phyloP scores from a whole-genome alignment of 164 flowering plant species.

The Kingdonia uniflora region DNA sequence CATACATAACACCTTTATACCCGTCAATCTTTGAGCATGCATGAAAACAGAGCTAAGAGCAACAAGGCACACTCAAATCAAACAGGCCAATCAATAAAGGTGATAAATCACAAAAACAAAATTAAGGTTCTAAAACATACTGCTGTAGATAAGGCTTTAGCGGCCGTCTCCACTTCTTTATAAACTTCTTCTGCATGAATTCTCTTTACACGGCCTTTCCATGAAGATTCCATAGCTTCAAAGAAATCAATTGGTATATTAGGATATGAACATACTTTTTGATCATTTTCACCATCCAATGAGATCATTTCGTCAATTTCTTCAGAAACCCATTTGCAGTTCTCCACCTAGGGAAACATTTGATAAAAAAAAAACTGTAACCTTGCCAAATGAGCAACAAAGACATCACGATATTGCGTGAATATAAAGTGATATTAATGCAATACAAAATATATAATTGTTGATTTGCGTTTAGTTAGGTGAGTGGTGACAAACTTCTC shows the following conservation, averaged over 20 bases:
- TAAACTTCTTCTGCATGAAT: slow-evolving; percentile 61
- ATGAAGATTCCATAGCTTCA: slow-evolving; percentile 80
- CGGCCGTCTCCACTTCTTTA: slow-evolving; percentile 69
- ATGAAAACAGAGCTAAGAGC: too few species aligned
- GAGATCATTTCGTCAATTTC: slow-evolving; percentile 63
- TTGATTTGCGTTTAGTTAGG: neutral
- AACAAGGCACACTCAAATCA: too few species aligned
- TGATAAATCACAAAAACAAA: neutral
- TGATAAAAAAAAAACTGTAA: too few species aligned
- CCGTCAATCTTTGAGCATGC: too few species aligned
- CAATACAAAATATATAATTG: too few species aligned
- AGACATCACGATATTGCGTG: too few species aligned
- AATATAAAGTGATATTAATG: too few species aligned
- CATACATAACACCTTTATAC: too few species aligned
- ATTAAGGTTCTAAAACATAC: slow-evolving; percentile 32
- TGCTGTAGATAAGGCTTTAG: slow-evolving; percentile 56
- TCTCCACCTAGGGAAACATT: slow-evolving; percentile 37
- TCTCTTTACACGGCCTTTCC: slow-evolving; percentile 89
- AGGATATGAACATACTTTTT: slow-evolving; percentile 37
- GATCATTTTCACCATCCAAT: slow-evolving; percentile 62
- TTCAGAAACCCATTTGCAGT: slow-evolving; percentile 49
- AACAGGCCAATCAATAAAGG: too few species aligned
- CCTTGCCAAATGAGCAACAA: too few species aligned
- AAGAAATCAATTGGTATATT: slow-evolving; percentile 74
- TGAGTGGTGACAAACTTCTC: neutral